Conservation (phyloP, 306 rosid species). For the cucumber (Cucumis sativus) region DNA sequence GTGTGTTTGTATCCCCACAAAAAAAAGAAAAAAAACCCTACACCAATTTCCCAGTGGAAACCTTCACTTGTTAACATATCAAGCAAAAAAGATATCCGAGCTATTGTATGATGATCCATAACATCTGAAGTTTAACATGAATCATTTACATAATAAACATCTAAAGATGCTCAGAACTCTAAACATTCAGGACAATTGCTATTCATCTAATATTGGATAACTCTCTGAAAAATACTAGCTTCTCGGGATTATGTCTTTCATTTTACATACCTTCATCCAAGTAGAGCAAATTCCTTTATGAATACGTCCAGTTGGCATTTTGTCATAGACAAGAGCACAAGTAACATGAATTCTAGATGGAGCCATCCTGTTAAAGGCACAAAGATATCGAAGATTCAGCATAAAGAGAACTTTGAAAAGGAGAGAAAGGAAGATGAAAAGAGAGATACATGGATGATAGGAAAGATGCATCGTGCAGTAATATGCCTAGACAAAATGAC, state of each 20-base stretch:
- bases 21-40: background rate
- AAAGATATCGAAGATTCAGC: background rate
- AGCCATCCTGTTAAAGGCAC: slow-evolving; percentile 44
- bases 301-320: slow-evolving; percentile 68
- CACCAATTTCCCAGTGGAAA: background rate
- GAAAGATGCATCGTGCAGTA: background rate
- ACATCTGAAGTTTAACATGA: background rate
- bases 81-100: background rate
- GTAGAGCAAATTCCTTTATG: slow-evolving; percentile 93
- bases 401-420: background rate
- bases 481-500: background rate
- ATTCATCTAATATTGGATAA: background rate
- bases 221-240: background rate
- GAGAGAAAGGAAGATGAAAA: background rate
- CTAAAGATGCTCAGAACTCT: background rate
- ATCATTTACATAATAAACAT: background rate
- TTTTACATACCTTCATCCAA: slow-evolving; percentile 82
- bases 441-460: background rate
- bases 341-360: slow-evolving; percentile 86
- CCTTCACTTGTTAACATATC: background rate
- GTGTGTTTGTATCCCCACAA: background rate
- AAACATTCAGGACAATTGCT: background rate
- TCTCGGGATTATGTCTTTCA: background rate
- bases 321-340: slow-evolving; percentile 77
- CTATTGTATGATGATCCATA: background rate